Evolutionary conservation across 352 stramenopile species (phyloP), one percentile per base, ranked within the genome.

Genomic region (Phytophthora ohioensis): DNA sequence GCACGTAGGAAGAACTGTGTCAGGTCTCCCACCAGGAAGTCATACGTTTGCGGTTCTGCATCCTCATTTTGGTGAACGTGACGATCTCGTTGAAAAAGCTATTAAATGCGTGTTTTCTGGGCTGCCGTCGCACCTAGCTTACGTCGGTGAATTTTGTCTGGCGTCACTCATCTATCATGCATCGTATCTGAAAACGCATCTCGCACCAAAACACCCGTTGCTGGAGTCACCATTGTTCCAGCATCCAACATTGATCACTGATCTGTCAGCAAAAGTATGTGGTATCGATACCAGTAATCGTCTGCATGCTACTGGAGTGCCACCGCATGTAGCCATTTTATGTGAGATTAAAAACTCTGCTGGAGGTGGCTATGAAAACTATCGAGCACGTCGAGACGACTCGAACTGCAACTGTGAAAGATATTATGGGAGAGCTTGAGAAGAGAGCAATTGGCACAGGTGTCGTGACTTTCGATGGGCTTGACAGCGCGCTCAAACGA

Each of bases 1-100:
- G 48, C 55, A 68, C 30, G 70, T 78, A 13, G 64, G 70, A n/a
- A 51, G 64, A 53, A 68, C 54, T 1, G 64, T 74, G 13, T 43
- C 51, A 27, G 70, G 52, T 11, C 42, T 70, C 6, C 57, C 64
- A 10, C 35, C 38, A 11, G 48, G 38, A 31, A 58, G 51, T 10
- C 36, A 55, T 4, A 17, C 49, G 27, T 74, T 78, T 71, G 57
- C 58, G 2, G 32, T 56, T 2, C 39, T 74, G 3, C 70, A 58
- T 7, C 70, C 70, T 10, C 69, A 69, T 51, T 73, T 73, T 58
- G 36, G 15, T 34, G 6, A 58, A 13, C 57, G 54, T 30, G 53
- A 69, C 12, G 49, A 17, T 1, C 27, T 27, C 4, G 54, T 61
- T 4, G 17, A 60, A 27, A 47, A 45, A 34, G 55, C 31, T 4